Evolutionary conservation across 495 filamentous ascomycete genomes (phyloP).

Genomic region (Penicillium roqueforti): DNA sequence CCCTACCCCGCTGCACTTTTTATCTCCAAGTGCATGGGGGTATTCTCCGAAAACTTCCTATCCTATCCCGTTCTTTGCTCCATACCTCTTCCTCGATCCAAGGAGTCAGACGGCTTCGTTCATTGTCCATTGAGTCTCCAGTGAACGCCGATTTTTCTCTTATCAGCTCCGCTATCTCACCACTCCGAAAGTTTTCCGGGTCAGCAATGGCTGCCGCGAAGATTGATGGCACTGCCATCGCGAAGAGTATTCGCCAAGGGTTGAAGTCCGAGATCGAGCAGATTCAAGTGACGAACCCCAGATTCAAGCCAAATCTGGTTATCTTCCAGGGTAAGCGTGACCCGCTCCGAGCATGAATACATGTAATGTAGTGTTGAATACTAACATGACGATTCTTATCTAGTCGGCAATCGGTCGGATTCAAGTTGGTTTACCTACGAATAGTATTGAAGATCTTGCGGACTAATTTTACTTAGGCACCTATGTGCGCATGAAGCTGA

Average conservation of each 20-base stretch:
- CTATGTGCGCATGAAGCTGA: slow-evolving; percentile 99
- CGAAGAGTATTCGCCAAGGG: slow-evolving; percentile 77
- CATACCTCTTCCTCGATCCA: slow-evolving; percentile 16
- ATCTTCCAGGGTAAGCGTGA: slow-evolving; percentile 79
- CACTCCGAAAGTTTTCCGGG: slow-evolving; percentile 42
- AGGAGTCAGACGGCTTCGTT: slow-evolving; percentile 15
- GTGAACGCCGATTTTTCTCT: slow-evolving; percentile 8
- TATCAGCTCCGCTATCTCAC: slow-evolving; percentile 14
- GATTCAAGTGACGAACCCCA: slow-evolving; percentile 73
- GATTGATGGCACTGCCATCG: slow-evolving; percentile 94
- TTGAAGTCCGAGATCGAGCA: slow-evolving; percentile 75
- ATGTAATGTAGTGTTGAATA: not conserved
- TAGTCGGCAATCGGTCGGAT: slow-evolving; percentile 83
- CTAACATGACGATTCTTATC: slow-evolving; percentile 11
- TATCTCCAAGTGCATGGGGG: slow-evolving; percentile 22
- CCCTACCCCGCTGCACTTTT: slow-evolving; percentile 37
- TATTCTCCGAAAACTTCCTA: slow-evolving; percentile 24
- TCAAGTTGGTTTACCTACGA: slow-evolving; percentile 63
- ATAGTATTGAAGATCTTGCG: not conserved
- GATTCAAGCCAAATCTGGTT: slow-evolving; percentile 81
- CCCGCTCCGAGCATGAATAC: not conserved
- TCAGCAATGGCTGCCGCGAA: slow-evolving; percentile 75
- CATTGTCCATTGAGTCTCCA: slow-evolving; percentile 16
- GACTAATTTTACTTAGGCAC: slow-evolving; percentile 59
- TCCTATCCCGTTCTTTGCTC: slow-evolving; percentile 16